A percentile compares a stretch with the other conserved stretches of the same genome.
Evolutionary conservation across 1,284 basidiomycete genomes (phyloP).

Genomic region (Cystobasidium sp.): DNA sequence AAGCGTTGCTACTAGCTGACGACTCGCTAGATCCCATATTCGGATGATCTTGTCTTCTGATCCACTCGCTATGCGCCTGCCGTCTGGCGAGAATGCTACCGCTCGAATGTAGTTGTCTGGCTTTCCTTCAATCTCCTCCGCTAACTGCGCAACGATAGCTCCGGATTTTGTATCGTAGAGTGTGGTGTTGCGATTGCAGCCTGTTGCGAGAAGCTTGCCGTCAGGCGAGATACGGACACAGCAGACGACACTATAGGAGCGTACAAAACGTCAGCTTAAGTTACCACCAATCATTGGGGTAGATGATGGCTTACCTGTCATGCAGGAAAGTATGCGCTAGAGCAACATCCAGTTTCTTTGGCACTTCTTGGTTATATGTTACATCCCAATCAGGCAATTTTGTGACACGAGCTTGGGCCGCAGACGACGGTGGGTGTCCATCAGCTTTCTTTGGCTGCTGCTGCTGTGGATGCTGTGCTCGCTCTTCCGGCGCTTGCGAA

Average conservation of each 20-base stretch:
- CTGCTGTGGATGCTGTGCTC: slow-evolving; percentile 14
- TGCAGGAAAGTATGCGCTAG: slow-evolving; percentile 89
- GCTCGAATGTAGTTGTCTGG: slow-evolving; percentile 82
- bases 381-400: slow-evolving; percentile 91
- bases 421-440: slow-evolving; percentile 52
- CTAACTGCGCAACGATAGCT: slow-evolving; percentile 73
- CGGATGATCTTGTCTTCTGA: slow-evolving; percentile 82
- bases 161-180: slow-evolving; percentile 89
- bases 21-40: slow-evolving; percentile 83
- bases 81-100: slow-evolving; percentile 82
- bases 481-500: neutral
- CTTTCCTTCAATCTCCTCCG: slow-evolving; percentile 65
- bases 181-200: slow-evolving; percentile 86
- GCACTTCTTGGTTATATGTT: slow-evolving; percentile 84
- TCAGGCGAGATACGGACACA: slow-evolving; percentile 89
- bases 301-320: slow-evolving; percentile 69
- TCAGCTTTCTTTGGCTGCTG: neutral
- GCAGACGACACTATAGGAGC: slow-evolving; percentile 73
- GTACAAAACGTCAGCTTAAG: slow-evolving; percentile 29
- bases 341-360: slow-evolving; percentile 80
- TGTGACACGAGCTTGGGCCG: slow-evolving; percentile 62
- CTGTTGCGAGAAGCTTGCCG: slow-evolving; percentile 84
- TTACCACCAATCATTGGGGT: neutral
- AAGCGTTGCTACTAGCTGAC: slow-evolving; percentile 72
- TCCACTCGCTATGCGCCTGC: slow-evolving; percentile 77